phyloP scores from a whole-genome alignment of 2,329 filamentous ascomycete genomes.

The Juglanconis oblonga region DNA sequence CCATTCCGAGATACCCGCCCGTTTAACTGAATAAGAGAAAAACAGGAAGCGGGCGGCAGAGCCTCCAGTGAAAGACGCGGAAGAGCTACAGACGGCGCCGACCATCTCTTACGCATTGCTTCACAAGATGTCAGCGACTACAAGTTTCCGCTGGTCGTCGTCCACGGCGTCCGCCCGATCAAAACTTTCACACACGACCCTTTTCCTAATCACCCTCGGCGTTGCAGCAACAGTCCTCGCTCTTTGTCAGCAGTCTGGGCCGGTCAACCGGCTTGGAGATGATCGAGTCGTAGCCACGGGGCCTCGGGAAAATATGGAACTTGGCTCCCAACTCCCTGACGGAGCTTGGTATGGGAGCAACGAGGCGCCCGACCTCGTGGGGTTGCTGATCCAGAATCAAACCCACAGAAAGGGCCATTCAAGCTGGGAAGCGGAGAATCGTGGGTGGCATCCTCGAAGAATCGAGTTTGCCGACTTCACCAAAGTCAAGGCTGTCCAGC shows the following conservation, averaged over 20 bases:
- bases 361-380: background rate
- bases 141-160: background rate
- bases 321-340: background rate
- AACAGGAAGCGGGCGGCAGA: background rate
- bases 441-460: constrained; percentile 9
- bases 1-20: background rate
- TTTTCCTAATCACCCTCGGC: background rate
- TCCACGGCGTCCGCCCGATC: background rate
- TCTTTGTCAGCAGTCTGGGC: background rate
- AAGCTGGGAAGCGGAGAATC: background rate
- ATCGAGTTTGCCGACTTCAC: constrained; percentile 7
- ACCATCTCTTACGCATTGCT: background rate
- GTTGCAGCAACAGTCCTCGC: background rate
- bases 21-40: background rate
- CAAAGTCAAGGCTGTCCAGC: constrained; percentile 8
- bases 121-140: background rate
- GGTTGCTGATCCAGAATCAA: background rate
- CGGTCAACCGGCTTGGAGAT: background rate
- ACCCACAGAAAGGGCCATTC: background rate
- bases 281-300: background rate
- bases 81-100: background rate
- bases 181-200: too few relatives aligned
- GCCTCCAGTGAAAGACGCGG: background rate
- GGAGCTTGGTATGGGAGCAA: background rate
- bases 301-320: background rate